Evolutionary conservation across 805 yeast species (phyloP), one percentile per base, ranked within the genome.

Genomic region (Danielia oregonensis): DNA sequence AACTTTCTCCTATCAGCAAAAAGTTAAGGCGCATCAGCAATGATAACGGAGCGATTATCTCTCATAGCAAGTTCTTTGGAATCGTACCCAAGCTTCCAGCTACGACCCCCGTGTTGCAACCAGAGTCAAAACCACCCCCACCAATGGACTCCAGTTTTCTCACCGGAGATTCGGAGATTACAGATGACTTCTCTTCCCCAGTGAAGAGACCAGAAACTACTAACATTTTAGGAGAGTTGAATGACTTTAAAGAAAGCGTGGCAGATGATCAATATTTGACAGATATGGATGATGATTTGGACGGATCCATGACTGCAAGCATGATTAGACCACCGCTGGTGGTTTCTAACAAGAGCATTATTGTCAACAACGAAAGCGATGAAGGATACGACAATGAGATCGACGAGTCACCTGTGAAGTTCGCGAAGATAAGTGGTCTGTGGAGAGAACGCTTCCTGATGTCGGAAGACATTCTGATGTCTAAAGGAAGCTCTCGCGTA

Each of bases 361-460:
- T 52, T 5, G 15, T 23, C 7, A 42, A 32, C 4, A 36, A 39
- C 19, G 43, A 39, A 30, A 56, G 44, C 7, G 44, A 55, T 13
- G 61, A 56, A 14, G 59, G 54, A 6, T 53, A 55, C 18, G 64
- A 59, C 24, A 62, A 63, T 27, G 68, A 61, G 19, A 52, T 65
- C 7, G 72, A 65, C 33, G 71, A 65, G 39, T 65, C 72, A 3
- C 71, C 72, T 4, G 49, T 59, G 6, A 65, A 64, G 30, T 17
- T 28, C 12, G 27, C 22, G 6, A 36, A 24, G 5, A 27, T 44
- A 6, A 33, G 36, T 3, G 33, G 24, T 15, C 30, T 30, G 29
- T 44, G 47, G 49, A 32, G 51, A 15, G 30, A 40, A 15, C 25
- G 24, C 32, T 46, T 46, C 23, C 35, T 40, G 33, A 33, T 44